Base-by-base conservation (phyloP, 176 grass and related monocot genomes). In the Thinopyrum elongatum region DNA sequence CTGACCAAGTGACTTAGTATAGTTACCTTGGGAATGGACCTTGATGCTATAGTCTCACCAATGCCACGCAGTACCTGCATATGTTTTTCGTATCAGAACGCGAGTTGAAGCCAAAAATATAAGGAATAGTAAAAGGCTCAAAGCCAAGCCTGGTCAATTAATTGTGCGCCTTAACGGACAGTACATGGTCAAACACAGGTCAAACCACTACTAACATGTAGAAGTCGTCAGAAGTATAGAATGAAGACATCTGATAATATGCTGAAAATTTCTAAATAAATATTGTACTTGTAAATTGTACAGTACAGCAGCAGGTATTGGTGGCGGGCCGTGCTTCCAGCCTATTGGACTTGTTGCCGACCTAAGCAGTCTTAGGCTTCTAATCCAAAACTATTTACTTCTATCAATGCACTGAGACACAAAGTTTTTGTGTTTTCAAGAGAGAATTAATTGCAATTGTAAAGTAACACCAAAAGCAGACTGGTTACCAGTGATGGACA, bases 401-500 rank as follows among this genome's bases (percentile, higher is more conserved):
- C 15, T 51, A 75, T 75, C 21, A 68, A 71, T 39, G 68, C 10
- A 71, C 6, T 41, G 35, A 21, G 65, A 41, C 21, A 71, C 34
- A 71, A 41, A 71, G 35, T 5, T 25, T 68, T 71, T 14, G 21
- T 4, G 10, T 41, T 39, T 71, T 71, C n/a, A 23, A 22, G 22
- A 71, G 68, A 71, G 1, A 71, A 71, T 6, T n/a, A 67, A 13
- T 29, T 39, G 21, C 16, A 14, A 67, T 36, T 36, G 12, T 82
- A 25, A 57, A 80, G 53, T 35, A 78, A 71, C 65, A 74, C 51
- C 63, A 59, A 80, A 80, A 62, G 57, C 69, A 78, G 49, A 42
- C 61, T 58, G 63, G 36, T 84, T 95, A 98, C 95, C 95, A 98
- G 84, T 57, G 95, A 95, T 68, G 95, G 95, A 77, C 95, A 95